Conservation (phyloP, 2,329 filamentous ascomycete genomes). For the Paecilomyces niveus region DNA sequence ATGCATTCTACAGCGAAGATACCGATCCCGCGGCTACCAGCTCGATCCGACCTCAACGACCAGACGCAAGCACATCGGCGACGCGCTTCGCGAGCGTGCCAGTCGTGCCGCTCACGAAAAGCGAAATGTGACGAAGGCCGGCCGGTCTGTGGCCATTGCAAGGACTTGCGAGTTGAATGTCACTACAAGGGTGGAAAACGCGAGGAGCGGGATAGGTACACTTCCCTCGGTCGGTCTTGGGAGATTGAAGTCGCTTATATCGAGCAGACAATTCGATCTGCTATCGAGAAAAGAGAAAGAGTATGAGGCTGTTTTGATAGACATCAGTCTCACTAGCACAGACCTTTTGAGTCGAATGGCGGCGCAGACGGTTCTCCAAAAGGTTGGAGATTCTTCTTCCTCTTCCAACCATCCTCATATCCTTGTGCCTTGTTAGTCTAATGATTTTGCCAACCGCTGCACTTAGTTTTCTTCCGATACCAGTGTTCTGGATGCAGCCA, state of each 20-base stretch:
- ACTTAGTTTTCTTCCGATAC: neutral
- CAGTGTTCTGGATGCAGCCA: neutral
- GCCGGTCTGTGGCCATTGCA: neutral
- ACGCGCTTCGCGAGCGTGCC: neutral
- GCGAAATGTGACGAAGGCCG: neutral
- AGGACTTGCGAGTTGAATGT: neutral
- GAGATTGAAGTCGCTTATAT: neutral
- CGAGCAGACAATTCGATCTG: neutral
- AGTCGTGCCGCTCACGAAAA: neutral
- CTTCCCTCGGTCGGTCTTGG: neutral
- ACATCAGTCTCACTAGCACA: neutral
- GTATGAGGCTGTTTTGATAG: neutral
- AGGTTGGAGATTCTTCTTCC: neutral
- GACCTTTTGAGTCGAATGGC: neutral
- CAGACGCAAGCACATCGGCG: neutral
- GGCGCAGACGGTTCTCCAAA: neutral
- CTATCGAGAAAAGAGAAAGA: neutral
- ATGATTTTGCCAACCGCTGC: neutral
- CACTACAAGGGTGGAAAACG: neutral
- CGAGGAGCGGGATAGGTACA: neutral
- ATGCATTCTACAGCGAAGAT: neutral
- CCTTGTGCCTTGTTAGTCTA: neutral
- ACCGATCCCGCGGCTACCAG: neutral
- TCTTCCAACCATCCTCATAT: neutral
- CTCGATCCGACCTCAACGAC: neutral